Evolutionary conservation across 106 monocot species (phyloP), one percentile per base, ranked within the genome.

Genomic region (Allium sativum): DNA sequence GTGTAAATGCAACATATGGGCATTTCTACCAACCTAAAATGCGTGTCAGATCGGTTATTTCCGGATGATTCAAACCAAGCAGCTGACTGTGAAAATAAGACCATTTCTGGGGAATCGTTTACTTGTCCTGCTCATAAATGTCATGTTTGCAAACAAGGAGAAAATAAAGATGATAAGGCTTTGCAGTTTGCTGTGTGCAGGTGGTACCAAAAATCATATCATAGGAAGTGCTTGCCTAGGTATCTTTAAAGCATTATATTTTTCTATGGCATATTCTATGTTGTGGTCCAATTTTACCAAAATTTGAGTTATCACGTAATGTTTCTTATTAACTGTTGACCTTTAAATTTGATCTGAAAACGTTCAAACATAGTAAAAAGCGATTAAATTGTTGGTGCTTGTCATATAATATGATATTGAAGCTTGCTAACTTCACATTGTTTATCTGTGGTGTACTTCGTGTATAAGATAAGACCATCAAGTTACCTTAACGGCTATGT

Each of bases 211-310:
- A 83, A 53, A 19, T 78, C 93, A 48, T 93, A 93, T 22, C 93
- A 93, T 56, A 85, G 85, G 58, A 89, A 82, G 57, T 93, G 93
- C n/a, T 60, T 93, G 48, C 93, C 89, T 12, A 85, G 82, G 93
- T 93, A 58, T 18, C 71, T 43, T 52, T 9, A 21, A 13, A 57
- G 57, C 18, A 2, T 40, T 40, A 40, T 4, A 58, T 62, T 46
- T 53, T 52, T 70, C 42, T 42, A 7, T 19, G 18, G n/a, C 6
- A 44, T 14, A 13, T 12, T 45, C 7, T 21, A 21, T 21, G 12
- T 10, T 15, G 5, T 16, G 16, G 56, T 8, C 12, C 12, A 56
- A 21, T 22, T 15, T 15, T 16, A 56, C 7, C 19, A 56, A 56
- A n/a, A n/a, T n/a, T n/a, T n/a, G n/a, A n/a, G n/a, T n/a, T n/a